phyloP scores from a whole-genome alignment of 106 monocot genomes.

The Hemerocallis citrina region DNA sequence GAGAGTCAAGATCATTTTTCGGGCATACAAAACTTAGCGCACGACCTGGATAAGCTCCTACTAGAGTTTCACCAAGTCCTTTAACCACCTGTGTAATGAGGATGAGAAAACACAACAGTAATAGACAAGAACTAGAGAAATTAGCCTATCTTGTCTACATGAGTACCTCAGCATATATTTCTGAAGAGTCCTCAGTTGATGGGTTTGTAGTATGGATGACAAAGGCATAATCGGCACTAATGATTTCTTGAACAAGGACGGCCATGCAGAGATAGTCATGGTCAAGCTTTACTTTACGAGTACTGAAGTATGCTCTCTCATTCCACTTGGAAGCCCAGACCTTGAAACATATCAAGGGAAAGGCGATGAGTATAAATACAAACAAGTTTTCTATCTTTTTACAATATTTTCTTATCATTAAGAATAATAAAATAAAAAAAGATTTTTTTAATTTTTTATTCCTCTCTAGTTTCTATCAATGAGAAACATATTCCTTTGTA shows the following conservation, averaged over 20 bases:
- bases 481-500: too few species aligned
- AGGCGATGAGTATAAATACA: not conserved
- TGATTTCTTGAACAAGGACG: slow-evolving; percentile 96
- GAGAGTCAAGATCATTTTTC: slow-evolving; percentile 63
- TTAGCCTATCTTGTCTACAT: not conserved
- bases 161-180: slow-evolving; percentile 88
- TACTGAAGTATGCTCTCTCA: slow-evolving; percentile 96
- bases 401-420: too few species aligned
- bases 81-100: slow-evolving; percentile 58
- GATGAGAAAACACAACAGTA: not conserved
- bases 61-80: slow-evolving; percentile 94
- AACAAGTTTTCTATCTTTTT: too few species aligned
- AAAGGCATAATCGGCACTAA: slow-evolving; percentile 91
- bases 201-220: slow-evolving; percentile 97
- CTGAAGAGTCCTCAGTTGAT: slow-evolving; percentile 79
- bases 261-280: slow-evolving; percentile 91
- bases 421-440: too few species aligned
- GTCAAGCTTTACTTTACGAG: slow-evolving; percentile 79
- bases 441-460: too few species aligned
- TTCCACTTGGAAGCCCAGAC: slow-evolving; percentile 99
- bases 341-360: slow-evolving; percentile 16
- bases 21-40: slow-evolving; percentile 84
- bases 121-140: not conserved
- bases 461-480: too few species aligned
- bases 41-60: slow-evolving; percentile 96